Evolutionary conservation across 352 stramenopile genomes (phyloP).

Genomic region (Pythium phragmitis): DNA sequence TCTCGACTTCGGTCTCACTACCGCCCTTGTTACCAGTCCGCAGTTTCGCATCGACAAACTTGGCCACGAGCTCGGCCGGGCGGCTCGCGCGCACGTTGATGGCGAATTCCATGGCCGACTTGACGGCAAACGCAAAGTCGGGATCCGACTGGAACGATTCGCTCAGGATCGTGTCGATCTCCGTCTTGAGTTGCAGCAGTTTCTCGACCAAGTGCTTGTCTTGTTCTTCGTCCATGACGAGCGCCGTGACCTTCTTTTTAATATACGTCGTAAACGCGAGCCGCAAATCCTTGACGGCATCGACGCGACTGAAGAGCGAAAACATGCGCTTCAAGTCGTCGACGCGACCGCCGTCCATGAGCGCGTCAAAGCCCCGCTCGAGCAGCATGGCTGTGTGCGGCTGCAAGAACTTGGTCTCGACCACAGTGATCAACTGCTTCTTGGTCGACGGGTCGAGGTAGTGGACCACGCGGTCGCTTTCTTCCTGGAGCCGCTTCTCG

Average conservation of each 20-base stretch:
- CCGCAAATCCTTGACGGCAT: slow-evolving; percentile 70
- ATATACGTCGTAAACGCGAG: slow-evolving; percentile 72
- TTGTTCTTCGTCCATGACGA: slow-evolving; percentile 79
- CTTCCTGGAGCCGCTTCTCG: slow-evolving; percentile 83
- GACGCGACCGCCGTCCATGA: slow-evolving; percentile 82
- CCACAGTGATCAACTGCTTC: slow-evolving; percentile 63
- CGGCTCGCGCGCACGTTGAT: slow-evolving; percentile 86
- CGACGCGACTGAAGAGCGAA: slow-evolving; percentile 66
- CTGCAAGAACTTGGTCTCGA: slow-evolving; percentile 84
- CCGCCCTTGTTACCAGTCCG: slow-evolving; percentile 83
- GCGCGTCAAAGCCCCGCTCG: slow-evolving; percentile 80
- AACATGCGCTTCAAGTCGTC: slow-evolving; percentile 91
- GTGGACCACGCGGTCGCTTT: slow-evolving; percentile 68
- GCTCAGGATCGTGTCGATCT: slow-evolving; percentile 77
- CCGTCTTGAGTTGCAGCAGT: slow-evolving; percentile 81
- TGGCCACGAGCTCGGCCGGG: slow-evolving; percentile 89
- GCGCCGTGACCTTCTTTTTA: slow-evolving; percentile 64
- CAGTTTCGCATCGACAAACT: slow-evolving; percentile 91
- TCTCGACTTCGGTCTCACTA: slow-evolving; percentile 87
- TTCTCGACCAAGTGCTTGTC: slow-evolving; percentile 91
- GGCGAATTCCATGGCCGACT: slow-evolving; percentile 88
- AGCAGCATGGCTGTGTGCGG: slow-evolving; percentile 81
- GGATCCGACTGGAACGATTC: slow-evolving; percentile 73
- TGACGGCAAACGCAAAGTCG: slow-evolving; percentile 81
- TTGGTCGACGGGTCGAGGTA: slow-evolving; percentile 77